phyloP scores from a whole-genome alignment of 2,329 filamentous ascomycete genomes.

The Scytalidium lignicola region DNA sequence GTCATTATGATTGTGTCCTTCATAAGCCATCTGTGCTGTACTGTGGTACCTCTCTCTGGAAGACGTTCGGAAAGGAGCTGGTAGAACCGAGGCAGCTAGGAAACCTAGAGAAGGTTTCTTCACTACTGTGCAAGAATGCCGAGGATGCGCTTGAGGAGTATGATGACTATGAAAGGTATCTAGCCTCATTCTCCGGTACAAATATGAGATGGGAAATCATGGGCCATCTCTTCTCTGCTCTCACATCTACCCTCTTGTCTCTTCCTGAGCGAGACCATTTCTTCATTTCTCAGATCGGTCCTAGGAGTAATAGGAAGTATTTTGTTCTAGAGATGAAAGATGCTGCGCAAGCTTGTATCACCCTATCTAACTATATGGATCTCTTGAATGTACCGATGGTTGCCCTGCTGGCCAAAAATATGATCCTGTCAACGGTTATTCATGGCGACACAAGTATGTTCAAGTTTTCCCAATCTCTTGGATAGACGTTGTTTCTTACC shows the following conservation, averaged over 20 bases:
- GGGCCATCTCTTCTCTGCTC: constrained; percentile 20
- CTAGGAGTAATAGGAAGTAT: constrained; percentile 16
- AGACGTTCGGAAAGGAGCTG: constrained; percentile 15
- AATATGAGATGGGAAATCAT: constrained; percentile 29
- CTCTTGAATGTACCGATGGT: constrained; percentile 35
- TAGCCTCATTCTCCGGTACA: constrained; percentile 18
- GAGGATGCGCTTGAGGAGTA: constrained; percentile 20
- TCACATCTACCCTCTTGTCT: constrained; percentile 16
- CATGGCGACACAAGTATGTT: constrained; percentile 36
- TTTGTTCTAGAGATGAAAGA: constrained; percentile 26
- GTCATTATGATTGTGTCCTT: constrained; percentile 11
- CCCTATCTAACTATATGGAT: constrained; percentile 29
- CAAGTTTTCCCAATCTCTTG: not conserved
- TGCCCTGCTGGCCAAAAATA: constrained; percentile 30
- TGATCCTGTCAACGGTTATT: constrained; percentile 32
- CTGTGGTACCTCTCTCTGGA: constrained; percentile 18
- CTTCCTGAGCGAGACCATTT: constrained; percentile 18
- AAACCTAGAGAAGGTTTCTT: constrained; percentile 19
- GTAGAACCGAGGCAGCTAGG: constrained; percentile 16
- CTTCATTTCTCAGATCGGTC: constrained; percentile 19
- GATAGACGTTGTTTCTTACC: not conserved
- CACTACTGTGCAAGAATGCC: constrained; percentile 24
- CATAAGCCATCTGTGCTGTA: constrained; percentile 11
- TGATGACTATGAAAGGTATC: constrained; percentile 23
- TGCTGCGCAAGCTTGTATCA: constrained; percentile 31